A percentile compares a stretch with the other conserved stretches of the same genome.
Evolutionary conservation across 1,284 basidiomycete genomes (phyloP).

Genomic region (Singerocomus rubriflavus): DNA sequence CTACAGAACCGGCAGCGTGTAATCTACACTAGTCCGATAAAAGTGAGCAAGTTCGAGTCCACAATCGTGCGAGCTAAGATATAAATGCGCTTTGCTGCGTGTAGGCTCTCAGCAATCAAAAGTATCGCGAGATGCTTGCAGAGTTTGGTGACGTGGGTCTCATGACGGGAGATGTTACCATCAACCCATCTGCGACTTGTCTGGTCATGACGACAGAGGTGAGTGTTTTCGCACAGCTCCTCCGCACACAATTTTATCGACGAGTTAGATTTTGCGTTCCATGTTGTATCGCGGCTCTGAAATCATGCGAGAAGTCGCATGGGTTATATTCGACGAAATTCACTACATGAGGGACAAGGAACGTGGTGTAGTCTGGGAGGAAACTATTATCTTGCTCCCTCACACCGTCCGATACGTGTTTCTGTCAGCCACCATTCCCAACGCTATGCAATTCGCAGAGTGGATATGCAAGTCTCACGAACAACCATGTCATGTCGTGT

Average conservation of each 20-base stretch:
- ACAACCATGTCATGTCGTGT: conserved; percentile 98
- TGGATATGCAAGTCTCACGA: conserved; percentile 98
- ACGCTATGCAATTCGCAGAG: conserved; percentile 99
- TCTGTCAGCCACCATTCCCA: conserved; percentile 99
- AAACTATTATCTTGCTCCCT: conserved; percentile 96
- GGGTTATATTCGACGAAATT: conserved; percentile 99
- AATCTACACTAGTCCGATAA: conserved; percentile 99
- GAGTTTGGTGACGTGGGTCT: conserved; percentile 98
- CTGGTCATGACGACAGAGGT: conserved; percentile 99
- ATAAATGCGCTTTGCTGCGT: conserved; percentile 10
- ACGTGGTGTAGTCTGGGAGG: conserved; percentile 85
- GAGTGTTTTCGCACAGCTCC: conserved; percentile 21
- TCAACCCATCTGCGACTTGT: conserved; percentile 96
- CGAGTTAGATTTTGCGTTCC: conserved; percentile 85
- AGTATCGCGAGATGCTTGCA: conserved; percentile 96
- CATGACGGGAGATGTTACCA: conserved; percentile 99
- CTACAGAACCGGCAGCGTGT: conserved; percentile 91
- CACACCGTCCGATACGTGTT: conserved; percentile 98
- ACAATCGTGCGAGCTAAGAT: conserved; percentile 18
- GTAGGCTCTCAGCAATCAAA: conserved; percentile 96
- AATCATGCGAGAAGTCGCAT: conserved; percentile 99
- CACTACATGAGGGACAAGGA: conserved; percentile 99
- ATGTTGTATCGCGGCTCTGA: conserved; percentile 99
- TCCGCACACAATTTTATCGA: neutral
- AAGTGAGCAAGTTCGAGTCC: conserved; percentile 56